A percentile compares a stretch with the other conserved stretches of the same genome.
phyloP scores from a whole-genome alignment of 257 asterid species.

The Fraxinus quadrangulata region DNA sequence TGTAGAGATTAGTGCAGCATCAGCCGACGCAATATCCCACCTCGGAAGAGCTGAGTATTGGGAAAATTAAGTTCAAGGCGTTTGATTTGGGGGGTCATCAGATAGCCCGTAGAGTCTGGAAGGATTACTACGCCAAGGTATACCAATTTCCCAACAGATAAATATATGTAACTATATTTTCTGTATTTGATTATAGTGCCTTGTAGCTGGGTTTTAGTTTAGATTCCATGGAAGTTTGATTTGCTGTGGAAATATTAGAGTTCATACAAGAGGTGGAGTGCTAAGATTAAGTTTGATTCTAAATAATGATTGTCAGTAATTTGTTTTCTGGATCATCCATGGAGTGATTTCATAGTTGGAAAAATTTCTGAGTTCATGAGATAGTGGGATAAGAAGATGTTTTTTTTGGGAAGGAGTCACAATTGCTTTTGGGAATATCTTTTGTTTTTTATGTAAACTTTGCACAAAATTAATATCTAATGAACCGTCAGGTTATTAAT shows the following conservation, averaged over 20 bases:
- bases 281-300: not conserved
- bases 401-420: not conserved
- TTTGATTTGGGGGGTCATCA: not conserved
- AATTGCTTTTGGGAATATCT: not conserved
- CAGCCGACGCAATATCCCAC: conserved; percentile 10
- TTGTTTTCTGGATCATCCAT: not conserved
- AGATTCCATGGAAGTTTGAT: not conserved
- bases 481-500: too few species aligned
- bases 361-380: not conserved
- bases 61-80: conserved; percentile 1
- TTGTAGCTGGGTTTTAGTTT: not conserved
- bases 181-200: not conserved
- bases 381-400: not conserved
- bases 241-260: not conserved
- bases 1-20: conserved; percentile 9
- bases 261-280: not conserved
- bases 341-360: not conserved
- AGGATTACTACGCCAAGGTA: conserved; percentile 3
- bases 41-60: conserved; percentile 6
- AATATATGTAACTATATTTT: not conserved
- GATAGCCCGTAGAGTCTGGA: conserved; percentile 8
- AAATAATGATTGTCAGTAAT: not conserved
- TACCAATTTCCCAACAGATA: not conserved
- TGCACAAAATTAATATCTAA: not conserved
- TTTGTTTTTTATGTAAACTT: too few species aligned